These are phyloP conservation scores for Yarrowia phangngaensis DNA, from an alignment of 805 yeast species.

Conservation along the genomic window DNA sequence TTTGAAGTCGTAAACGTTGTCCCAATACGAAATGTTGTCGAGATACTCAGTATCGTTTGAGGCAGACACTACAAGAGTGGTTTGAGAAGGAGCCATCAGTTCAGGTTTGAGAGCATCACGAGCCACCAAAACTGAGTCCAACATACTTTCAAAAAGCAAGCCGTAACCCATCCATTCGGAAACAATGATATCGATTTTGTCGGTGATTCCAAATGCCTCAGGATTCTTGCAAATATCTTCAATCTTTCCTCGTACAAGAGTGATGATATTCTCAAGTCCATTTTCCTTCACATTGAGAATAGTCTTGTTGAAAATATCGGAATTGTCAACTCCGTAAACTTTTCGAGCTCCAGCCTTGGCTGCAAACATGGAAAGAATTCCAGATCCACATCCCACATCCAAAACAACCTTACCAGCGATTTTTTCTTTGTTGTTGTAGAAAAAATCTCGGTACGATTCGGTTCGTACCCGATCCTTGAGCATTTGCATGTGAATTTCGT, in stretches of 20 bases:
- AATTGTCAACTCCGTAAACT: conserved; percentile 96
- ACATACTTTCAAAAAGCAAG: conserved; percentile 91
- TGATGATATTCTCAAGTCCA: conserved; percentile 80
- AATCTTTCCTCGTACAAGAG: conserved; percentile 84
- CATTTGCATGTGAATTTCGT: conserved; percentile 98
- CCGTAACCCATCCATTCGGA: conserved; percentile 99
- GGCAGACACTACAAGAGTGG: conserved; percentile 82
- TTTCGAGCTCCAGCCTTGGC: conserved; percentile 97
- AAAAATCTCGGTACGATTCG: conserved; percentile 84
- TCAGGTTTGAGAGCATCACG: conserved; percentile 89
- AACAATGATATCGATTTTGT: conserved; percentile 87
- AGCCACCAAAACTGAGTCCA: conserved; percentile 91
- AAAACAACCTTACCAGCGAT: conserved; percentile 91
- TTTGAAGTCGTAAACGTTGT: conserved; percentile 94
- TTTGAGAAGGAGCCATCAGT: conserved; percentile 89
- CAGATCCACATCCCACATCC: conserved; percentile 99
- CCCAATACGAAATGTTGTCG: conserved; percentile 92
- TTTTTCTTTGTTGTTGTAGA: conserved; percentile 78
- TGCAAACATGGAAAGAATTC: conserved; percentile 95
- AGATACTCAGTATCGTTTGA: conserved; percentile 88
- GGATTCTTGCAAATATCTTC: conserved; percentile 81
- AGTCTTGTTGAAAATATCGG: conserved; percentile 95
- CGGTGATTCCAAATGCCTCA: conserved; percentile 45
- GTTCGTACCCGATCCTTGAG: conserved; percentile 93
- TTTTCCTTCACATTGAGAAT: conserved; percentile 76